These are phyloP conservation scores for Aspergillus viridinutans DNA, from an alignment of 2,329 filamentous ascomycete genomes.

Conservation along the genomic window DNA sequence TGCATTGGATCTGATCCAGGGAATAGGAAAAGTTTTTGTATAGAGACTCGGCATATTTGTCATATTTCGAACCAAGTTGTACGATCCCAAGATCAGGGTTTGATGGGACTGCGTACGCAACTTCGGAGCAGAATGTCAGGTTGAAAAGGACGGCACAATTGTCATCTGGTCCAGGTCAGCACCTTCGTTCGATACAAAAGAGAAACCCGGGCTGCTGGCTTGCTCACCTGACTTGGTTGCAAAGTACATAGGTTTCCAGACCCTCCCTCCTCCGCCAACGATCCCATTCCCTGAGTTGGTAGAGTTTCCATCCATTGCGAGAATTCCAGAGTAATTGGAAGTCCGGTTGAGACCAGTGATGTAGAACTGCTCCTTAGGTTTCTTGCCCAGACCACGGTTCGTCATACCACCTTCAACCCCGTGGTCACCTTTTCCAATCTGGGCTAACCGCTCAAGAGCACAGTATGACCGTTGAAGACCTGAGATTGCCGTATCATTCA, in stretches of 20 bases:
- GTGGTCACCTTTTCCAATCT: conserved; percentile 59
- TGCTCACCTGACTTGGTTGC: conserved; percentile 68
- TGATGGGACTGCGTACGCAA: conserved; percentile 85
- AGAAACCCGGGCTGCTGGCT: background rate
- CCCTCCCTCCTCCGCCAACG: conserved; percentile 68
- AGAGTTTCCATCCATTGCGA: conserved; percentile 60
- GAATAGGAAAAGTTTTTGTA: conserved; percentile 78
- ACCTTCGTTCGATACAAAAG: background rate
- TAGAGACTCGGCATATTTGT: conserved; percentile 64
- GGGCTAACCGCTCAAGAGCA: conserved; percentile 64
- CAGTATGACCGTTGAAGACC: conserved; percentile 80
- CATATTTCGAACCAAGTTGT: conserved; percentile 68
- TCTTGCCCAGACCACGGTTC: conserved; percentile 58
- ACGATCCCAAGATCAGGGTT: conserved; percentile 59
- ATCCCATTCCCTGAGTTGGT: conserved; percentile 52
- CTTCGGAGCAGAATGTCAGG: conserved; percentile 81
- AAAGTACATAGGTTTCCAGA: conserved; percentile 71
- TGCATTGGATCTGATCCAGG: conserved; percentile 79
- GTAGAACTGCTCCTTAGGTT: conserved; percentile 85
- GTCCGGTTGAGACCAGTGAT: conserved; percentile 69
- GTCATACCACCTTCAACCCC: conserved; percentile 63
- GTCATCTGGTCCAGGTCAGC: conserved; percentile 49
- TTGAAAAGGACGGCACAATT: conserved; percentile 85
- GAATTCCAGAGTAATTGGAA: conserved; percentile 66
- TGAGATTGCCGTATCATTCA: conserved; percentile 54